phyloP scores from a whole-genome alignment of 2,329 filamentous ascomycete species.

The Aspergillus brasiliensis region DNA sequence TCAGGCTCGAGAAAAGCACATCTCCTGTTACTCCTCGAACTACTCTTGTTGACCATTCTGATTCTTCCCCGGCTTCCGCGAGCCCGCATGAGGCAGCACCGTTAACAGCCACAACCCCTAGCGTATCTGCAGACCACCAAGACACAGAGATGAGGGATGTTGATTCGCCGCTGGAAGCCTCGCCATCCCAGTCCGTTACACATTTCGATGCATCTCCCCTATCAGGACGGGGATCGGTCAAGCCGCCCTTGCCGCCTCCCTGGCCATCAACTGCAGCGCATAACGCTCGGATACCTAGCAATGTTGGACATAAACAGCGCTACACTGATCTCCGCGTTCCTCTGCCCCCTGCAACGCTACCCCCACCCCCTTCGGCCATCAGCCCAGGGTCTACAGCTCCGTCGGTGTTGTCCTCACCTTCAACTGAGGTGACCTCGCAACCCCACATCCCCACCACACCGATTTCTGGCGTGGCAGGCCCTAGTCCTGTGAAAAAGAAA shows the following conservation, averaged over 20 bases:
- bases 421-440: slow-evolving; percentile 28
- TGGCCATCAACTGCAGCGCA: slow-evolving; percentile 44
- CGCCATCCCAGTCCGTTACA: slow-evolving; percentile 17
- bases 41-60: slow-evolving; percentile 9
- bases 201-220: slow-evolving; percentile 20
- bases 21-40: slow-evolving; percentile 16
- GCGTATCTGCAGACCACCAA: slow-evolving; percentile 19
- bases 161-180: slow-evolving; percentile 26
- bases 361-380: slow-evolving; percentile 24
- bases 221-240: slow-evolving; percentile 18
- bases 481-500: slow-evolving; percentile 54
- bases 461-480: slow-evolving; percentile 38
- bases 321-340: slow-evolving; percentile 29
- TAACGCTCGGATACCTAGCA: slow-evolving; percentile 33
- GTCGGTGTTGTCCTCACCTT: slow-evolving; percentile 32
- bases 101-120: slow-evolving; percentile 14
- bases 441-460: slow-evolving; percentile 23
- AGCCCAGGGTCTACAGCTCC: slow-evolving; percentile 36
- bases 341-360: slow-evolving; percentile 27
- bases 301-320: slow-evolving; percentile 20
- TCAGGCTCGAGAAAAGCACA: slow-evolving; percentile 34
- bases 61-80: slow-evolving; percentile 15
- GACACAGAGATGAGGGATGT: slow-evolving; percentile 54
- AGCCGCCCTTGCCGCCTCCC: slow-evolving; percentile 30
- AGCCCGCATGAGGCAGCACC: slow-evolving; percentile 12